Base-by-base conservation (phyloP, 148 eudicot genomes). In the Salicornia ramosissima region DNA sequence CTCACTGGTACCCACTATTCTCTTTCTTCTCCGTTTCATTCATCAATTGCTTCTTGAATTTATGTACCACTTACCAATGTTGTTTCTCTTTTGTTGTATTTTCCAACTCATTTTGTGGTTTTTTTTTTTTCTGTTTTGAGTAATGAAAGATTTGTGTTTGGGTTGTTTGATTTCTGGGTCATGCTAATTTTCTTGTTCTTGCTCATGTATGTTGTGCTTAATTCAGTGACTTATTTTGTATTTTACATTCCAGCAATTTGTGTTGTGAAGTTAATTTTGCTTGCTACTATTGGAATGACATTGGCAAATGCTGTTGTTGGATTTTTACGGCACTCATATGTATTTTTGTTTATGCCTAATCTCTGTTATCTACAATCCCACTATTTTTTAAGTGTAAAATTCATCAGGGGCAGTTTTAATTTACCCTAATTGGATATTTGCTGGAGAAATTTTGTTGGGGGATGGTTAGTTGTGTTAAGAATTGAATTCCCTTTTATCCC, bases 381-480 rank as follows among this genome's bases (percentile, higher is more conserved):
- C 13, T 0, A 4, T 14, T 16, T 16, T 16, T 58, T 31, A 29
- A 18, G 21, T 58, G 40, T 30, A 1, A 58, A 31, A 2, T 58
- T 58, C 24, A n/a, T n/a, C n/a, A n/a, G n/a, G n/a, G n/a, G n/a
- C n/a, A n/a, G n/a, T n/a, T n/a, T n/a, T n/a, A n/a, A n/a, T n/a
- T n/a, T 36, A 36, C 8, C 5, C 5, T 36, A 8, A 36, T 36
- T 36, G 4, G 4, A 8, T 36, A 8, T 36, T 8, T 36, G 8
- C 4, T 36, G 4, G 40, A 36, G 40, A 36, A 8, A 36, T 36
- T 36, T 36, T 36, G 7, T 58, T 58, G 22, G 22, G 40, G 39
- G 18, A 31, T 71, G 29, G 54, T 56, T 69, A 29, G 39, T 55
- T 70, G 64, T 40, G 8, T 11, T 47, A 46, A 19, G 42, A 15